A percentile compares a stretch with the other conserved stretches of the same genome.
These are phyloP conservation scores for Claviceps spartinae DNA, from an alignment of 2,329 filamentous ascomycete genomes.

Conservation along the genomic window DNA sequence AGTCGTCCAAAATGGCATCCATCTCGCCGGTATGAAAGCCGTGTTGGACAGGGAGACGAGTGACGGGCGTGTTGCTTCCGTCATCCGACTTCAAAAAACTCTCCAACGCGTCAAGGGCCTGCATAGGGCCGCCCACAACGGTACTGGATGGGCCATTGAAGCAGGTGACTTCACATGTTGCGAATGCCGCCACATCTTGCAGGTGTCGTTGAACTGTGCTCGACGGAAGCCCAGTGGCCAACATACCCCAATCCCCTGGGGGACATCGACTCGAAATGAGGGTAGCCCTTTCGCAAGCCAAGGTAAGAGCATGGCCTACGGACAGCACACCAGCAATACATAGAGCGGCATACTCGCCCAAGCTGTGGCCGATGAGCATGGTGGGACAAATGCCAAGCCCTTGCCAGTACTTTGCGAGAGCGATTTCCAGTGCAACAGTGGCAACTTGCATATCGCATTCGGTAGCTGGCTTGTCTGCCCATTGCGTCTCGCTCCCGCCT, in stretches of 20 bases:
- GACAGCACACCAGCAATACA: constrained; percentile 49
- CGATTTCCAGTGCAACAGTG: constrained; percentile 26
- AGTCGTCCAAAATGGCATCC: constrained; percentile 29
- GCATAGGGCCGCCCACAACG: too few relatives aligned
- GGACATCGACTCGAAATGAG: constrained; percentile 42
- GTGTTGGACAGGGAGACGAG: constrained; percentile 20
- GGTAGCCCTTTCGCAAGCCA: constrained; percentile 46
- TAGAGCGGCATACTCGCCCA: constrained; percentile 51
- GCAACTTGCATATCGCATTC: too few relatives aligned
- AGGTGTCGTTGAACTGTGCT: too few relatives aligned
- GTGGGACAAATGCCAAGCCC: constrained; percentile 26
- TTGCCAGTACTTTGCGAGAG: constrained; percentile 27
- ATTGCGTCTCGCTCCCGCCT: too few relatives aligned
- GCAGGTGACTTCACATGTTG: too few relatives aligned
- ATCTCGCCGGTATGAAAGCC: constrained; percentile 25
- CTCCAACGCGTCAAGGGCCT: background rate
- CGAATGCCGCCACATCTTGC: too few relatives aligned
- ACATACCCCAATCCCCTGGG: constrained; percentile 19
- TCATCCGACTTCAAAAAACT: background rate
- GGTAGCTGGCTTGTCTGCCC: too few relatives aligned
- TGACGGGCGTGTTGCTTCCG: constrained; percentile 16
- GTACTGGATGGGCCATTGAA: too few relatives aligned
- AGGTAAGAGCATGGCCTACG: constrained; percentile 43
- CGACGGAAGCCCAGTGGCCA: constrained; percentile 13
- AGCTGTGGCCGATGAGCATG: constrained; percentile 36